phyloP scores from a whole-genome alignment of 352 stramenopile species.

The Phytophthora brassicae region DNA sequence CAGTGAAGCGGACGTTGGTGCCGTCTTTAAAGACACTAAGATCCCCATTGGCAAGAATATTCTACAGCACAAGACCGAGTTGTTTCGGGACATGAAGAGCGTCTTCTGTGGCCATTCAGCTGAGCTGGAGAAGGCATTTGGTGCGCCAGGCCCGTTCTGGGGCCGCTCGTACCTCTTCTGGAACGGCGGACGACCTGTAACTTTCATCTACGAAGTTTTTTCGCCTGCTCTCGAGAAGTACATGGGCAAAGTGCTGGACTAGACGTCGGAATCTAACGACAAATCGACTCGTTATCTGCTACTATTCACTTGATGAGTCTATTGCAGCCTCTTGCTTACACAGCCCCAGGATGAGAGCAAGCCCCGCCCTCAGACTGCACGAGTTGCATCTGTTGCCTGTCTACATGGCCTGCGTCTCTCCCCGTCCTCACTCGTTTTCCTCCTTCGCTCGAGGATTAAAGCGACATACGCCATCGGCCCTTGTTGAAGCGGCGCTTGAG shows the following conservation, averaged over 20 bases:
- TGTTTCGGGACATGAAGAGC: conserved; percentile 86
- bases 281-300: conserved; percentile 15
- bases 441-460: conserved; percentile 41
- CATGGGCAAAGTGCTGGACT: conserved; percentile 69
- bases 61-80: conserved; percentile 76
- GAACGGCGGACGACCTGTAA: conserved; percentile 72
- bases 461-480: conserved; percentile 82
- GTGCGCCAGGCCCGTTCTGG: conserved; percentile 72
- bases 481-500: conserved; percentile 84
- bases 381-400: conserved; percentile 7
- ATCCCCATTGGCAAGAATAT: conserved; percentile 87
- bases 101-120: conserved; percentile 67
- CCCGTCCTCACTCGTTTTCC: conserved; percentile 6
- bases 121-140: conserved; percentile 67
- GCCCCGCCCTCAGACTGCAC: too few species aligned
- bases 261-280: background rate
- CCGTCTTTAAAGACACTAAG: conserved; percentile 79
- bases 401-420: conserved; percentile 10
- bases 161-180: conserved; percentile 87
- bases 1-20: conserved; percentile 57
- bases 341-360: too few species aligned
- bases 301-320: conserved; percentile 31
- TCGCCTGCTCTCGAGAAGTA: conserved; percentile 76
- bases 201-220: conserved; percentile 91
- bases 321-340: conserved; percentile 27